Percentiles rank a stretch among this genome's conserved stretches.
phyloP scores from a whole-genome alignment of 164 flowering plant species.

The Annona squamosa region DNA sequence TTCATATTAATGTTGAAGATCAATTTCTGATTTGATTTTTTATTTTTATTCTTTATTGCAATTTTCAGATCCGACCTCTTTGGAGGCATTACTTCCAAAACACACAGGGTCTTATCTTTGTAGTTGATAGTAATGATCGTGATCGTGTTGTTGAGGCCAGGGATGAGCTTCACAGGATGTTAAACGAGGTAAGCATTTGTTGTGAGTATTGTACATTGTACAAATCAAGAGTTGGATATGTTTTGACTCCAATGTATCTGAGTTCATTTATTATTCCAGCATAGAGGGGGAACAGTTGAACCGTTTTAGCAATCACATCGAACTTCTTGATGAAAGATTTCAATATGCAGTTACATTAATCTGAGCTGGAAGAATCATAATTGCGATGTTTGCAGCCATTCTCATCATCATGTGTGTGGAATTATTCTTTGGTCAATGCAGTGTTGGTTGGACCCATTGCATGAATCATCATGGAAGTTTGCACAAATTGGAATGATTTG shows the following conservation, averaged over 20 bases:
- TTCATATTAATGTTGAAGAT: not conserved
- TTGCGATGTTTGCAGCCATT: not conserved
- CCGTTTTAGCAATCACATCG: not conserved
- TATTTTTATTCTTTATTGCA: not conserved
- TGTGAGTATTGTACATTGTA: not conserved
- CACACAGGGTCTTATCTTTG: slow-evolving; percentile 74
- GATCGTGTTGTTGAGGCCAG: slow-evolving; percentile 73
- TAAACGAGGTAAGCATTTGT: slow-evolving; percentile 48
- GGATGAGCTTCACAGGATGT: slow-evolving; percentile 74
- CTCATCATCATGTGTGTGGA: not conserved
- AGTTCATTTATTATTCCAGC: not conserved
- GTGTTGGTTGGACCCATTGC: no score
- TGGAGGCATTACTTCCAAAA: slow-evolving; percentile 83
- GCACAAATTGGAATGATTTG: no score
- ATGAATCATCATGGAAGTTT: no score
- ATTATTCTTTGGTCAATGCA: no score
- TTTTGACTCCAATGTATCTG: not conserved
- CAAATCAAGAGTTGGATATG: not conserved
- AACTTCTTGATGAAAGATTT: not conserved
- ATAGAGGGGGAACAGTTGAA: not conserved
- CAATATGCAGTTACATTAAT: not conserved
- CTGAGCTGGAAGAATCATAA: not conserved
- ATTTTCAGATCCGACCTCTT: slow-evolving; percentile 55
- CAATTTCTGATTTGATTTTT: not conserved
- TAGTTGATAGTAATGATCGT: slow-evolving; percentile 72